Evolutionary conservation across 1,284 basidiomycete species (phyloP), one percentile per base, ranked within the genome.

Genomic region (Cutaneotrichosporon cyanovorans): DNA sequence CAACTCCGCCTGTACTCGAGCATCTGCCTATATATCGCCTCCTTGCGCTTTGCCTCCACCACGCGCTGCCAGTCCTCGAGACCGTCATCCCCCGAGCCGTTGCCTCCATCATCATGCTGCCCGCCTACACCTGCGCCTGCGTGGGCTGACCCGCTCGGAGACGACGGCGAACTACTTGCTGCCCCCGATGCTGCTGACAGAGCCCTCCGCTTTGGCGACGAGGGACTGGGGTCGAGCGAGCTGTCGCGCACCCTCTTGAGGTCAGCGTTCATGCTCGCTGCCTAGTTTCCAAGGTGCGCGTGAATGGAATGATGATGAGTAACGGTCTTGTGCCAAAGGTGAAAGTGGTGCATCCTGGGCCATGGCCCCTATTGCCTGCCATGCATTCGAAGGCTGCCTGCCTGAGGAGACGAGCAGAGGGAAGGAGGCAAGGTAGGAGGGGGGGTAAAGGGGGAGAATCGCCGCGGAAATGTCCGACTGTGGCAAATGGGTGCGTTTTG

Each of bases 21-120:
- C 88, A 96, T 91, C 53, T 88, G 79, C 40, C 91, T 78, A 69
- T 83, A 93, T 42, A 96, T 85, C 35, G 91, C 91, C 65, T 92
- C 88, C 72, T 96, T 95, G 50, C 87, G 82, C 66, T 84, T 84
- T 18, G 76, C 71, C 56, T 70, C 62, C 20, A 70, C 61, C 15
- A 64, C 58, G 42, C 56, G 59, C 56, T 58, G 56, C 68, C 68
- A 70, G 35, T 70, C 68, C 47, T 67, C 68, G 28, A 60, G 38
- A 1, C 51, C 55, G 12, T 60, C 63, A 21, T 63, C 65, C 8
- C 63, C 66, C 14, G 18, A 40, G 20, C 42, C 48, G 14, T 37
- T 43, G 16, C 38, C 36, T 7, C 25, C 12, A 28, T 12, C 25
- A 28, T 28, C 25, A 7, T 12, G 12, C 25, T 28, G 25, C 20